Evolutionary conservation across 2,329 filamentous ascomycete genomes (phyloP).

Genomic region (Incumbomyces lentus): DNA sequence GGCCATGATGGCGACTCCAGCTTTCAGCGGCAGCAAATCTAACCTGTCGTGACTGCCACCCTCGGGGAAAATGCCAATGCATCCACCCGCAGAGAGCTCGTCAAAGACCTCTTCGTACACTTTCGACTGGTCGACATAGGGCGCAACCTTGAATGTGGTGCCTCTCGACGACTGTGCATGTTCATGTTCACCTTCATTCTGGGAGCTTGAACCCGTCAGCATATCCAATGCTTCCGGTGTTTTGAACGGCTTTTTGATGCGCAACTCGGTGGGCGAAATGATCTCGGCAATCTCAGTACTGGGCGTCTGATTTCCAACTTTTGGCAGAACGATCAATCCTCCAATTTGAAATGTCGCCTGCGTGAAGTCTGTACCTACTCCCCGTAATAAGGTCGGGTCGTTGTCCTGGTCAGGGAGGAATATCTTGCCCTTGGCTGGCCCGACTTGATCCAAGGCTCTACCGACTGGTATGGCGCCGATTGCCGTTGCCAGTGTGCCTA

Average conservation of each 20-base stretch:
- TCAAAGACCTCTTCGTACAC: conserved; percentile 91
- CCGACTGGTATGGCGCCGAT: conserved; percentile 90
- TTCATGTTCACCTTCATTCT: not conserved
- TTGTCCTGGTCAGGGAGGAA: conserved; percentile 82
- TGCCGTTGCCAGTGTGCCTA: conserved; percentile 74
- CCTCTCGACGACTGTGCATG: conserved; percentile 40
- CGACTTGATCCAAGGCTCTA: conserved; percentile 79
- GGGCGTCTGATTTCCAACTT: conserved; percentile 67
- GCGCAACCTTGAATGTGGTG: conserved; percentile 73
- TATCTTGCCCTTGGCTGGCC: conserved; percentile 65
- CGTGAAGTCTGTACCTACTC: conserved; percentile 74
- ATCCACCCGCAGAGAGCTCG: conserved; percentile 69
- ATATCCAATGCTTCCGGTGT: conserved; percentile 64
- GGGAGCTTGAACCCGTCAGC: conserved; percentile 61
- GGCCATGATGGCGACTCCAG: conserved; percentile 96
- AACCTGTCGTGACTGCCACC: conserved; percentile 92
- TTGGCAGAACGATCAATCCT: conserved; percentile 78
- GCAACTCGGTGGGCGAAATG: conserved; percentile 65
- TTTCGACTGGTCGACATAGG: conserved; percentile 85
- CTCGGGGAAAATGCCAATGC: conserved; percentile 93
- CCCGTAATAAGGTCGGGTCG: conserved; percentile 70
- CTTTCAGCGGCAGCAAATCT: conserved; percentile 83
- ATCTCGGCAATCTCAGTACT: conserved; percentile 80
- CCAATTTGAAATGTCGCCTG: conserved; percentile 59
- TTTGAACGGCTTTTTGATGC: conserved; percentile 80